Conservation (phyloP, 176 grass and related monocot genomes). For the Triticum urartu region DNA sequence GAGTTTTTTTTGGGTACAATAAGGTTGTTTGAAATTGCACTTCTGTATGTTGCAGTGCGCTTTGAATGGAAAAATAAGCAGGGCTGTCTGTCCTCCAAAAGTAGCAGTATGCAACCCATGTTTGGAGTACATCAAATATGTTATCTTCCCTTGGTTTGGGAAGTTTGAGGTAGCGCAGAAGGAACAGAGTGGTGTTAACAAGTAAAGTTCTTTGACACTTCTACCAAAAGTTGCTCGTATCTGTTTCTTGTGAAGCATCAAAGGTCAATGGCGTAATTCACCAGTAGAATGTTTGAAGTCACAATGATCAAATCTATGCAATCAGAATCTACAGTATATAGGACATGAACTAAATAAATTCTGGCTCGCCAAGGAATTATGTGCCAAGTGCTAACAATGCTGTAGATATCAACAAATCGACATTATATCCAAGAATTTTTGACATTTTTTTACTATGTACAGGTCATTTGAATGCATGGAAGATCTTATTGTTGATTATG, state of each 20-base stretch:
- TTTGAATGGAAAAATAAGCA: neutral
- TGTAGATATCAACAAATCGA: neutral
- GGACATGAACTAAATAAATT: neutral
- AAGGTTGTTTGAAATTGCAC: neutral
- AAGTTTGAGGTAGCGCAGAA: slow-evolving; percentile 52
- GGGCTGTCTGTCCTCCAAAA: neutral
- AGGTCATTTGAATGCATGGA: slow-evolving; percentile 51
- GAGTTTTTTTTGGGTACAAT: neutral
- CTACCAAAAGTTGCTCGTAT: neutral
- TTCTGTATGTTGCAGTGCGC: neutral
- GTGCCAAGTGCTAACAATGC: neutral
- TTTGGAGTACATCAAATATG: slow-evolving; percentile 56
- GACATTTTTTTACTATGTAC: neutral
- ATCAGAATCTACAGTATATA: neutral
- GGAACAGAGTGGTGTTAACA: neutral
- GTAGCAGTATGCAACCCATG: slow-evolving; percentile 49
- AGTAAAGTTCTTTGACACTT: neutral
- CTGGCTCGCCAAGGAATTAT: neutral
- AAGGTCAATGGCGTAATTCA: neutral
- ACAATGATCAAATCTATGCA: neutral
- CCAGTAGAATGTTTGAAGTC: neutral
- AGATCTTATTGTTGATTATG: slow-evolving; percentile 53
- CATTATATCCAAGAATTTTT: neutral
- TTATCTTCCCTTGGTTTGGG: slow-evolving; percentile 46
- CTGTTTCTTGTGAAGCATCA: neutral